These are phyloP conservation scores for Erigeron philadelphicus DNA, from an alignment of 140 eudicot species.

Conservation along the genomic window DNA sequence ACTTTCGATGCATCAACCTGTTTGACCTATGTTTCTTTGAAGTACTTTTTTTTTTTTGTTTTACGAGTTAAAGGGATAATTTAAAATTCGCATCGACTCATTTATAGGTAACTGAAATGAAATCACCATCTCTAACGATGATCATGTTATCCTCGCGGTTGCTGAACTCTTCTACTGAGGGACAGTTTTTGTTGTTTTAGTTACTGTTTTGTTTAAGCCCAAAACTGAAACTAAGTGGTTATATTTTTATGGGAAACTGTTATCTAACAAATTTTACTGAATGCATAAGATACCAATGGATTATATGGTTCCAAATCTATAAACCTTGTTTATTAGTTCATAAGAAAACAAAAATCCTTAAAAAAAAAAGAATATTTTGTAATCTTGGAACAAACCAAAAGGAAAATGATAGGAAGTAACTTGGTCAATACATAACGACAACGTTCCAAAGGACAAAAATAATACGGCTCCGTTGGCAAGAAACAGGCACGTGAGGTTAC, in stretches of 20 bases:
- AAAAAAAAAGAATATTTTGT: not conserved
- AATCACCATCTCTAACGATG: too few relatives aligned
- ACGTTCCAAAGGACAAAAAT: not conserved
- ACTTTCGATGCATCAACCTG: not conserved
- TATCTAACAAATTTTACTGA: not conserved
- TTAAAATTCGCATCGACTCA: too few relatives aligned
- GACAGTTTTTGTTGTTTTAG: not conserved
- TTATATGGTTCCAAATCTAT: not conserved
- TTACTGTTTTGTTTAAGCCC: not conserved
- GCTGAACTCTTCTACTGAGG: too few relatives aligned
- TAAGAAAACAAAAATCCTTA: not conserved
- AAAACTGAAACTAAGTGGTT: too few relatives aligned
- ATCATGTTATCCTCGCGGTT: too few relatives aligned
- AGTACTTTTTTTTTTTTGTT: too few relatives aligned
- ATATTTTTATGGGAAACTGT: too few relatives aligned
- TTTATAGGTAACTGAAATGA: too few relatives aligned
- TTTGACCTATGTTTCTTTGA: not conserved
- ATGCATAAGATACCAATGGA: too few relatives aligned
- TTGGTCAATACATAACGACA: not conserved
- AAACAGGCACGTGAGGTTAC: not conserved
- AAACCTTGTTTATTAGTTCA: not conserved
- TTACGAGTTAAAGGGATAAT: too few relatives aligned
- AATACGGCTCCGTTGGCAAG: too few relatives aligned
- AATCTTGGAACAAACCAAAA: not conserved
- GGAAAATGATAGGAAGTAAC: not conserved